phyloP scores from a whole-genome alignment of 2,329 filamentous ascomycete species.

The Apiospora pterosperma region DNA sequence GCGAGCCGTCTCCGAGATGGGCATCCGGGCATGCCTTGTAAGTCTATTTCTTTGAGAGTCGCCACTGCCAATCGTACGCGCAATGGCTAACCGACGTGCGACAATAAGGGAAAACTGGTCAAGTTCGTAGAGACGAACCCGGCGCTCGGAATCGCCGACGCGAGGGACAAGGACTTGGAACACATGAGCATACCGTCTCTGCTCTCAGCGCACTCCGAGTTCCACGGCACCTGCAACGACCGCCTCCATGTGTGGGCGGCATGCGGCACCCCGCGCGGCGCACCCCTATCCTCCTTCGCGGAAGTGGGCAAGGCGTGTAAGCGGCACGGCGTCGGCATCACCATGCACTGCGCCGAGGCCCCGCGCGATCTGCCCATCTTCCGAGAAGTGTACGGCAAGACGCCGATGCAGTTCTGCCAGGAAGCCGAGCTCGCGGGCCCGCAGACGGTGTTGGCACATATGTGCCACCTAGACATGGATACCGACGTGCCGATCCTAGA shows the following conservation, averaged over 20 bases:
- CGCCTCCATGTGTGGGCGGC: slow-evolving; percentile 46
- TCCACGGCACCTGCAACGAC: slow-evolving; percentile 31
- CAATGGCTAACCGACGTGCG: background rate
- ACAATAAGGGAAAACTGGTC: slow-evolving; percentile 29
- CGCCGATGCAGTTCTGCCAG: slow-evolving; percentile 41
- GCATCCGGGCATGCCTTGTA: slow-evolving; percentile 20
- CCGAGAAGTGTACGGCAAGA: slow-evolving; percentile 33
- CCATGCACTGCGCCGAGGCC: slow-evolving; percentile 44
- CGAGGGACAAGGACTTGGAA: slow-evolving; percentile 31
- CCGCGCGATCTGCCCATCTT: slow-evolving; percentile 35
- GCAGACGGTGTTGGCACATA: slow-evolving; percentile 46
- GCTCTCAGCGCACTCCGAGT: slow-evolving; percentile 25
- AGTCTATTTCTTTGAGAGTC: background rate
- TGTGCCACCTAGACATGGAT: slow-evolving; percentile 45
- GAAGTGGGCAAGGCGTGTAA: slow-evolving; percentile 37
- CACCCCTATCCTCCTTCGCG: slow-evolving; percentile 31
- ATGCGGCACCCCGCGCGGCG: slow-evolving; percentile 43
- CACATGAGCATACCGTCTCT: slow-evolving; percentile 31
- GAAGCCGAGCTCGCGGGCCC: slow-evolving; percentile 34
- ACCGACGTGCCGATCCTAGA: slow-evolving; percentile 36
- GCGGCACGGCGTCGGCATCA: slow-evolving; percentile 38
- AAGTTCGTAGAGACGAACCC: slow-evolving; percentile 32
- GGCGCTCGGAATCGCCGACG: slow-evolving; percentile 28
- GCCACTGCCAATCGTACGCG: background rate
- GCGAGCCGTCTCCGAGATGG: slow-evolving; percentile 13